phyloP scores from a whole-genome alignment of 345 rosid species.

The Pistacia integerrima region DNA sequence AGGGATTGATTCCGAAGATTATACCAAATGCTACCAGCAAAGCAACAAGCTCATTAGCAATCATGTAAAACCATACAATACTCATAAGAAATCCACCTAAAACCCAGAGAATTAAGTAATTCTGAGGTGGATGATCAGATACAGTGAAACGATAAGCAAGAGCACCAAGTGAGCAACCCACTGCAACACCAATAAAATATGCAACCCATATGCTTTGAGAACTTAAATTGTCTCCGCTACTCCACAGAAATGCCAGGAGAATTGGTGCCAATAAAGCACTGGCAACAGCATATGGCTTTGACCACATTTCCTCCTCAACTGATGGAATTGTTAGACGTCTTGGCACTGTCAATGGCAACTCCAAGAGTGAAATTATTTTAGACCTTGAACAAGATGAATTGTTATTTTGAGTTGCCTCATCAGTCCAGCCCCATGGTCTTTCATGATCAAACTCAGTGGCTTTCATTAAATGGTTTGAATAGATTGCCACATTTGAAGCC shows the following conservation, averaged over 20 bases:
- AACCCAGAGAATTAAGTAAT: slow-evolving; percentile 71
- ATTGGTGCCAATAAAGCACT: slow-evolving; percentile 74
- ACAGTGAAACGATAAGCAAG: slow-evolving; percentile 51
- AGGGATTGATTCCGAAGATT: slow-evolving; percentile 68
- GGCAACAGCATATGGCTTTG: slow-evolving; percentile 71
- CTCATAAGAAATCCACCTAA: slow-evolving; percentile 94
- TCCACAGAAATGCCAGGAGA: slow-evolving; percentile 67
- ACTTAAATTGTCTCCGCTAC: slow-evolving; percentile 47
- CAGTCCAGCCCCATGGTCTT: slow-evolving; percentile 58
- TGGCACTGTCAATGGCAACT: slow-evolving; percentile 68
- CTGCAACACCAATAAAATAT: slow-evolving; percentile 44
- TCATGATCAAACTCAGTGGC: slow-evolving; percentile 35
- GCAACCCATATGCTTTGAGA: slow-evolving; percentile 31
- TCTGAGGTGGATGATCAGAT: slow-evolving; percentile 69
- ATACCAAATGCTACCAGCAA: slow-evolving; percentile 72
- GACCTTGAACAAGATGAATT: slow-evolving; percentile 34
- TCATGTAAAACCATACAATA: slow-evolving; percentile 89
- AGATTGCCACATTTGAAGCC: slow-evolving; percentile 74
- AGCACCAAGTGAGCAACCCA: slow-evolving; percentile 58
- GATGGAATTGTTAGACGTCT: slow-evolving; percentile 79
- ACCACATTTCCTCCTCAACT: slow-evolving; percentile 74
- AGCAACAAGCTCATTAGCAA: slow-evolving; percentile 91
- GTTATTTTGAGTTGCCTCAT: slow-evolving; percentile 33
- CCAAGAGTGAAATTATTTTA: slow-evolving; percentile 51
- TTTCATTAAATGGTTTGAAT: slow-evolving; percentile 54